Evolutionary conservation across 306 rosid species (phyloP), one percentile per base, ranked within the genome.

Genomic region (Albizia julibrissin): DNA sequence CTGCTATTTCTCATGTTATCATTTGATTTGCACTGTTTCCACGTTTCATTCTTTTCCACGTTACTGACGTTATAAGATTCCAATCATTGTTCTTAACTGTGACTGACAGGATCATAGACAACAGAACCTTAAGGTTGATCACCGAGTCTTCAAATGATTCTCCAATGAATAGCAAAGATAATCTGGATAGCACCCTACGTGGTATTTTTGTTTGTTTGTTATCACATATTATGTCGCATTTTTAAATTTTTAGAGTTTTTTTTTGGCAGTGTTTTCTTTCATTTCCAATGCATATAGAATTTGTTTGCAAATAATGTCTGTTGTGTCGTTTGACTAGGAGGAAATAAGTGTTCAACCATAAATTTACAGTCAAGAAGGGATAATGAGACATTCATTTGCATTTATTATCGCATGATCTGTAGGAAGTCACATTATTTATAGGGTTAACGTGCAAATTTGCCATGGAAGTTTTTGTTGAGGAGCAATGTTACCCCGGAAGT

Each of bases 21-120:
- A 64, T 79, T 31, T 62, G 22, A 56, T 14, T 72, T 44, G n/a
- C 80, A 26, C 49, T 34, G 47, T 66, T 79, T 69, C 52, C 31
- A 10, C 65, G 58, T 81, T 64, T 58, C 52, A 18, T 77, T 52
- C 24, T 34, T 83, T 72, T 79, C 66, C 83, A 49, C 21, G 24
- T 72, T 47, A n/a, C 67, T 79, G 79, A 71, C 77, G 71, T 78
- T 87, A 73, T 4, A 37, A 22, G 80, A 77, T 67, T 72, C 31
- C 74, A 72, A 59, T 66, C 52, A 69, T 58, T 69, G 34, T 82
- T 52, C 46, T 83, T 86, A 81, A 40, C 70, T 83, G 83, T 81
- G 85, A 26, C 65, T 83, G 87, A 77, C 90, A 95, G 99, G 87
- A 89, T 95, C 81, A 95, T 95, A 87, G 99, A 95, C 91, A 95